Evolutionary conservation across 176 grass and related monocot species (phyloP).

Genomic region (Avena eriantha): DNA sequence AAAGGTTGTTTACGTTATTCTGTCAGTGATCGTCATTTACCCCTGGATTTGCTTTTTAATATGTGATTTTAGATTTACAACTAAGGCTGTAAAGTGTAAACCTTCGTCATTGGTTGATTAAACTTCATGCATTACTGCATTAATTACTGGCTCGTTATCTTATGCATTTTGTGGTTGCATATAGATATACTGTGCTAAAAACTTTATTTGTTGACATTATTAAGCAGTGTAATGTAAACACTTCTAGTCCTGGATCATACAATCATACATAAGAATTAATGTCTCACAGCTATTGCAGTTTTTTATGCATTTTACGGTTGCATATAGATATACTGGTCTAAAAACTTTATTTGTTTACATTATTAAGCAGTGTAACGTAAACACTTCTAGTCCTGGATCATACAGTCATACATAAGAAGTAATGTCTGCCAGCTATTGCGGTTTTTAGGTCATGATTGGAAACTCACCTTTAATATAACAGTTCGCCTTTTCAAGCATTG

Average conservation of each 20-base stretch:
- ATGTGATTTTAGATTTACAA: neutral
- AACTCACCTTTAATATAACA: neutral
- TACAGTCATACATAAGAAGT: neutral
- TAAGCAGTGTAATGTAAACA: neutral
- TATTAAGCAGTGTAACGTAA: neutral
- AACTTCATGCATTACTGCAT: neutral
- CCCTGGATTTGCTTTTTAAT: neutral
- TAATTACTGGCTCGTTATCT: neutral
- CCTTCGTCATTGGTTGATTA: neutral
- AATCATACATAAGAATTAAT: neutral
- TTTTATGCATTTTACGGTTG: neutral
- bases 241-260: neutral
- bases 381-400: neutral
- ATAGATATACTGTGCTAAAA: neutral
- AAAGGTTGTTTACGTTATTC: neutral
- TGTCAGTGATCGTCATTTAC: neutral
- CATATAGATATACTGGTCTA: neutral
- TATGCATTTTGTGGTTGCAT: conserved; percentile 1
- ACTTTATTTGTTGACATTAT: conserved; percentile 10
- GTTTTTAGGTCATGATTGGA: conserved; percentile 1
- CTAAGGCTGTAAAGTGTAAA: neutral
- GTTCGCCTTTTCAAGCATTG: neutral
- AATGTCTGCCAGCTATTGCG: neutral
- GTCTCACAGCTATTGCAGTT: neutral
- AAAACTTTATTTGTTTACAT: conserved; percentile 25